These are phyloP conservation scores for Bolboschoenus planiculmis DNA, from an alignment of 176 grass and related monocot species.

Conservation along the genomic window DNA sequence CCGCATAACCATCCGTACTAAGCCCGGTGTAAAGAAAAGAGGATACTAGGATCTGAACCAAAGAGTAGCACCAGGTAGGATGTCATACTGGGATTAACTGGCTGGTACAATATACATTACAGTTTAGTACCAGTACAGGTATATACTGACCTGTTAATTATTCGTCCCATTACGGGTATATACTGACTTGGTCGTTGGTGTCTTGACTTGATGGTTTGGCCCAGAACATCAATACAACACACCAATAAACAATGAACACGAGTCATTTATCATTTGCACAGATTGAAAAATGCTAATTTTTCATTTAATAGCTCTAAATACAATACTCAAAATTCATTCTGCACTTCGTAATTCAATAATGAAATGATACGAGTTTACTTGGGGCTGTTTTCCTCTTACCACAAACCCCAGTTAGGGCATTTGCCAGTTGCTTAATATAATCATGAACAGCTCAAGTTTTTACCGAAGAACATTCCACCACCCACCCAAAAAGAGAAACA, in stretches of 20 bases:
- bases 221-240: background rate
- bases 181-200: background rate
- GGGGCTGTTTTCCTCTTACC: background rate
- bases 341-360: background rate
- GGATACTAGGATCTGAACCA: background rate
- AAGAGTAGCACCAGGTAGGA: background rate
- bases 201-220: background rate
- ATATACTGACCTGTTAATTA: background rate
- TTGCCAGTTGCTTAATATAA: background rate
- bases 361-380: background rate
- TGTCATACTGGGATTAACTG: background rate
- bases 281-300: background rate
- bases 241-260: background rate
- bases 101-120: background rate
- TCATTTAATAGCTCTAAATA: background rate
- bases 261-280: background rate
- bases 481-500: constrained; percentile 10
- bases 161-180: background rate
- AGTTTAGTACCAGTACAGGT: background rate
- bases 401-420: background rate
- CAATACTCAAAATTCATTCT: background rate
- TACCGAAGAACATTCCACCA: background rate
- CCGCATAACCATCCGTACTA: background rate
- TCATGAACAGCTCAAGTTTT: background rate
- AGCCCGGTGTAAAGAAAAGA: background rate